Evolutionary conservation across 306 rosid genomes (phyloP).

Genomic region (Malus sieversii): DNA sequence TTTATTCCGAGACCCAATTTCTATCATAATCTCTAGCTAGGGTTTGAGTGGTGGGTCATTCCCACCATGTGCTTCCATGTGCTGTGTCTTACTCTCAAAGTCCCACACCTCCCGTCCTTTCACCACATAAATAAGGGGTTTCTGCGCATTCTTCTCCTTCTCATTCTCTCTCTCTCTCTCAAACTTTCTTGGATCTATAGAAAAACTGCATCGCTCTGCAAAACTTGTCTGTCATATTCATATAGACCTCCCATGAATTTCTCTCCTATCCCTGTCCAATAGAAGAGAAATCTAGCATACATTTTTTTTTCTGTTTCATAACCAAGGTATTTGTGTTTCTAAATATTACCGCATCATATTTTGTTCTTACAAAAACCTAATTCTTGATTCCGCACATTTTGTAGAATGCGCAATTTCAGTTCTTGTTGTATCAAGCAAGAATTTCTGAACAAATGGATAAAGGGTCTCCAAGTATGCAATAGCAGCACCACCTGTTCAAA

Average conservation of each 20-base stretch:
- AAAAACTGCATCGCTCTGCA: conserved; percentile 25
- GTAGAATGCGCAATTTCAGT: conserved; percentile 45
- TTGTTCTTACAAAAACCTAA: no score
- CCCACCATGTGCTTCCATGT: conserved; percentile 94
- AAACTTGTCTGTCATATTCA: conserved; percentile 8
- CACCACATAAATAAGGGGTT: conserved; percentile 52
- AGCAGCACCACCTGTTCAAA: conserved; percentile 15
- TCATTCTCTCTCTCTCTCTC: conserved; percentile 17
- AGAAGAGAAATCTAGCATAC: conserved; percentile 1
- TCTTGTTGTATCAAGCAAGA: conserved; percentile 42
- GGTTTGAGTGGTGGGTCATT: conserved; percentile 68
- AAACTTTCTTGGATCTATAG: conserved; percentile 38
- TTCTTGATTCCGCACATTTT: not conserved
- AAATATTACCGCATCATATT: not conserved
- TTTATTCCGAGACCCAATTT: not conserved
- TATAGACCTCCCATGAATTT: conserved; percentile 7
- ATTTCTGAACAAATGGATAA: conserved; percentile 59
- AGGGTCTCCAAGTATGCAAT: conserved; percentile 44
- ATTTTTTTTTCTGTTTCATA: not conserved
- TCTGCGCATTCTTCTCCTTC: conserved; percentile 37
- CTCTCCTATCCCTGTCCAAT: conserved; percentile 6
- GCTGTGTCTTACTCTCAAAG: conserved; percentile 72
- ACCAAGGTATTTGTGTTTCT: not conserved
- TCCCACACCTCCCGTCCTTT: conserved; percentile 55
- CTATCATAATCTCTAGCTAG: conserved; percentile 40